Conservation (phyloP, 345 rosid genomes). For the Excoecaria agallocha region DNA sequence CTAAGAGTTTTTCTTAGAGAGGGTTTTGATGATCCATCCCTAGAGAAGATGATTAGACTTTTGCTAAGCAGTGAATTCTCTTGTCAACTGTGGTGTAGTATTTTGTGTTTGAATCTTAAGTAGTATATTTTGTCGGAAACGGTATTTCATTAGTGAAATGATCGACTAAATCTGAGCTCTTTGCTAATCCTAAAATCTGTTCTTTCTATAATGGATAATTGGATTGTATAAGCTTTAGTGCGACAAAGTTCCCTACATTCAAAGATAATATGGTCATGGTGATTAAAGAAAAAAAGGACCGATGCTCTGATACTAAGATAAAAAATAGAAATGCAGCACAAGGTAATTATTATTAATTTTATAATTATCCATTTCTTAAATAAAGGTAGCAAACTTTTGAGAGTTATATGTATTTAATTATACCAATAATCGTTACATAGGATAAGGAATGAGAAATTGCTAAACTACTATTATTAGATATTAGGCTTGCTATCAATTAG, state of each 20-base stretch:
- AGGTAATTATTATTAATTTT: no score
- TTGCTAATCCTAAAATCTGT: not conserved
- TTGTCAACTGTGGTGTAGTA: not conserved
- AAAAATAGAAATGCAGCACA: no score
- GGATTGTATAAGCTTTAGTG: no score
- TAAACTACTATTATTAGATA: not conserved
- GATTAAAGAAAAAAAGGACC: not conserved
- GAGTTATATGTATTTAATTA: no score
- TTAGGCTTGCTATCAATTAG: not conserved
- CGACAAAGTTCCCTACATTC: not conserved
- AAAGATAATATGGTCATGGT: not conserved
- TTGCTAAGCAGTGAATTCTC: not conserved
- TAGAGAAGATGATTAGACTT: not conserved
- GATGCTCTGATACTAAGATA: no score
- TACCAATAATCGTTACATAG: no score
- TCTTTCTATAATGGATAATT: not conserved
- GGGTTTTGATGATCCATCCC: no score
- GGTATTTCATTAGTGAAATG: not conserved
- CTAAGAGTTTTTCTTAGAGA: not conserved
- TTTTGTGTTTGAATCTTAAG: not conserved
- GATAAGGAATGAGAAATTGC: no score
- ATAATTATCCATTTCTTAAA: no score
- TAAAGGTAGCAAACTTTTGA: no score
- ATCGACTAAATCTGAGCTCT: not conserved
- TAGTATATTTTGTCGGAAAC: not conserved